Evolutionary conservation across 176 grass and related monocot species (phyloP).

Genomic region (Bothriochloa decipiens): DNA sequence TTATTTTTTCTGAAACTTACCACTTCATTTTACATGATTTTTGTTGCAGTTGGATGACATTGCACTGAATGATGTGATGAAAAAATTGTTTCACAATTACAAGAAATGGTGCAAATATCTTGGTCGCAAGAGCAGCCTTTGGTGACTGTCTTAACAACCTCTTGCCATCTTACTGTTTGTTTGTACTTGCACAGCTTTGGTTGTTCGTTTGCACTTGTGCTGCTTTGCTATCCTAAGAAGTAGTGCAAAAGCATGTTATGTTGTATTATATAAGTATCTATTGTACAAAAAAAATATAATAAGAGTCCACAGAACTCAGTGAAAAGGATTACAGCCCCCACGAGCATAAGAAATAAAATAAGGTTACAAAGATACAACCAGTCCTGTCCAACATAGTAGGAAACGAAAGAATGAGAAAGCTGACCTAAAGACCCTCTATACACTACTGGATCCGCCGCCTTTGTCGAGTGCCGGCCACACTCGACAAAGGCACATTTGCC

Average conservation of each 20-base stretch:
- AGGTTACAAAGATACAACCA: slow-evolving; percentile 1
- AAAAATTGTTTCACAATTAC: slow-evolving; percentile 94
- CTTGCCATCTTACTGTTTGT: neutral
- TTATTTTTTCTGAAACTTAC: slow-evolving; percentile 34
- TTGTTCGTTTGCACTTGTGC: slow-evolving; percentile 5
- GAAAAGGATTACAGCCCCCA: neutral
- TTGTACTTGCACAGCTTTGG: neutral
- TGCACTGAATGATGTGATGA: slow-evolving; percentile 80
- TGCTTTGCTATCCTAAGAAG: neutral
- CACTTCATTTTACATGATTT: slow-evolving; percentile 15
- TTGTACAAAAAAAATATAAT: neutral
- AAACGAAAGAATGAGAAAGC: slow-evolving; percentile 1
- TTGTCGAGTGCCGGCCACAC: too few relatives aligned
- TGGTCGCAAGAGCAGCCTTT: slow-evolving; percentile 85
- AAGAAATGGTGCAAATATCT: slow-evolving; percentile 94
- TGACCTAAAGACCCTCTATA: neutral
- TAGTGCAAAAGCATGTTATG: neutral
- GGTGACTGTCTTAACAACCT: slow-evolving; percentile 47
- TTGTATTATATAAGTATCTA: neutral
- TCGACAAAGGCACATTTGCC: too few relatives aligned
- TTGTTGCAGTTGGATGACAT: slow-evolving; percentile 70
- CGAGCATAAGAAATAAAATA: neutral
- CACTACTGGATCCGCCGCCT: too few relatives aligned
- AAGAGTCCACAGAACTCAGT: neutral
- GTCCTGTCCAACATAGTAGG: neutral